Conservation (phyloP, 2,329 filamentous ascomycete species). For the Bertia moriformis region DNA sequence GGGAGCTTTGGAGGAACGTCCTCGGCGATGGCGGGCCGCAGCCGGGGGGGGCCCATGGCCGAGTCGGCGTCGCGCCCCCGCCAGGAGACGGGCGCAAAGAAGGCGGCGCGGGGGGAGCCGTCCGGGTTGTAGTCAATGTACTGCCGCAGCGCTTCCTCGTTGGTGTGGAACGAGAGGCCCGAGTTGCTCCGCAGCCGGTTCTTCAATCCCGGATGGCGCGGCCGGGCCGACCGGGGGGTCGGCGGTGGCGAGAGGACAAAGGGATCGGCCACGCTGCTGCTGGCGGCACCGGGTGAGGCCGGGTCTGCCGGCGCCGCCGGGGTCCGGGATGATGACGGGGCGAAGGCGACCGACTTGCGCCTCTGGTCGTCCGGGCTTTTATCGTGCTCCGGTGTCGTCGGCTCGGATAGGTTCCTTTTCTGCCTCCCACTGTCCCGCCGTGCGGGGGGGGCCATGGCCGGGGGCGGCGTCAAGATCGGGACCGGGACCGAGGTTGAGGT, state of each 20-base stretch:
- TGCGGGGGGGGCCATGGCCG: no score
- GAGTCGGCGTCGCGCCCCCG: conserved; percentile 6
- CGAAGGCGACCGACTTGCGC: no score
- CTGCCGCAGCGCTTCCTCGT: conserved; percentile 25
- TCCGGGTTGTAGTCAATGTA: conserved; percentile 29
- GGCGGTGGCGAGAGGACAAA: not conserved
- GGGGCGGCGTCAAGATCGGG: no score
- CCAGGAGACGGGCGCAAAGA: conserved; percentile 6
- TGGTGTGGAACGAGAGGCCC: conserved; percentile 27
- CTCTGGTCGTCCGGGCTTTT: no score
- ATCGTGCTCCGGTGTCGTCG: no score
- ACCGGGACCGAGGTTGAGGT: no score
- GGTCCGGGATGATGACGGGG: no score
- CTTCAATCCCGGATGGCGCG: not conserved
- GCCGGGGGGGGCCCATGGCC: conserved; percentile 4
- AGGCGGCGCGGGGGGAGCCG: conserved; percentile 15
- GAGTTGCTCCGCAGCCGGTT: conserved; percentile 26
- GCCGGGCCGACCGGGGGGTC: not conserved
- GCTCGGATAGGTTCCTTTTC: no score
- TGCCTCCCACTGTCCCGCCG: no score
- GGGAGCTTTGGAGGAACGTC: conserved; percentile 7
- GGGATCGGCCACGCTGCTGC: not conserved
- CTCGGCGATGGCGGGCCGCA: conserved; percentile 3
- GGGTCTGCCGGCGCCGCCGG: no score
- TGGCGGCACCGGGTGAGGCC: no score